A percentile compares a stretch with the other conserved stretches of the same genome.
These are phyloP conservation scores for Sphagnum tenellum DNA, from an alignment of 225 moss, liverwort and hornwort species.

Conservation along the genomic window DNA sequence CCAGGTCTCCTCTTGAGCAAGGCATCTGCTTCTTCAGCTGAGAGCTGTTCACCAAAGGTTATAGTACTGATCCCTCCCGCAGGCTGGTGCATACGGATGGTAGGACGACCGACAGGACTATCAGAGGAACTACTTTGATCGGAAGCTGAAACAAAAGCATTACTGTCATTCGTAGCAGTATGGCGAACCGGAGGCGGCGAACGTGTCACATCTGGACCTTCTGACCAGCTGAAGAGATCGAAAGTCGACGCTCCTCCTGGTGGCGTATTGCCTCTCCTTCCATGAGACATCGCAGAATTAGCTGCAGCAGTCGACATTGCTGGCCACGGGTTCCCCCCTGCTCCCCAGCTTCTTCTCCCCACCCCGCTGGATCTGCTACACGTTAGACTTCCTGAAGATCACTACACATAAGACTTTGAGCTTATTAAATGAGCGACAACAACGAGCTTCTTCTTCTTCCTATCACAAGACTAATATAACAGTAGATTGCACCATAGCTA, in stretches of 20 bases:
- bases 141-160: conserved; percentile 33
- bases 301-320: too few relatives aligned
- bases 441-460: too few relatives aligned
- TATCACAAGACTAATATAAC: too few relatives aligned
- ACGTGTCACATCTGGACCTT: conserved; percentile 38
- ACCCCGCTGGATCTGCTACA: too few relatives aligned
- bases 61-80: conserved; percentile 70
- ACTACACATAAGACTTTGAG: too few relatives aligned
- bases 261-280: conserved; percentile 72
- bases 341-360: too few relatives aligned
- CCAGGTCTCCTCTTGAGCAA: conserved; percentile 53
- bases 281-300: not conserved
- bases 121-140: conserved; percentile 42
- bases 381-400: too few relatives aligned
- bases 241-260: conserved; percentile 89
- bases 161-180: conserved; percentile 51
- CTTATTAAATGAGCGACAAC: too few relatives aligned
- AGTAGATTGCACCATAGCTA: too few relatives aligned
- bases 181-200: conserved; percentile 46
- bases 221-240: conserved; percentile 89
- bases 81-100: conserved; percentile 84
- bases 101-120: conserved; percentile 53
- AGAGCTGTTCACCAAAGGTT: conserved; percentile 60
- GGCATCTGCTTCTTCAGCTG: conserved; percentile 67
- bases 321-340: too few relatives aligned